phyloP scores from a whole-genome alignment of 306 rosid genomes.

The Prunus mume region DNA sequence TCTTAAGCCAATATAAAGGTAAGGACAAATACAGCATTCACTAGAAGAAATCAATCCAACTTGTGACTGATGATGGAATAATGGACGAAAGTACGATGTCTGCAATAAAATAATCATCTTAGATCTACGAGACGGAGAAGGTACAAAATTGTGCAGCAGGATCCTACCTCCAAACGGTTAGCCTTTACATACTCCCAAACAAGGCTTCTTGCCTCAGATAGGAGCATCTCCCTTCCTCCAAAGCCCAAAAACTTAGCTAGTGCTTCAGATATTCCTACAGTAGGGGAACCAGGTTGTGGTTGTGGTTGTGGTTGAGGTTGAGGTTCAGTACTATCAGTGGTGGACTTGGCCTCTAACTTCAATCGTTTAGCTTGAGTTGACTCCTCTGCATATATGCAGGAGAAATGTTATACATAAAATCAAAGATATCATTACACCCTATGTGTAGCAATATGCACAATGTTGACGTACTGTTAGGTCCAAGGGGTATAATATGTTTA shows the following conservation, averaged over 20 bases:
- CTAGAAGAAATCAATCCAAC: background rate
- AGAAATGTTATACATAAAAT: conserved; percentile 6
- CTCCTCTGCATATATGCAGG: conserved; percentile 41
- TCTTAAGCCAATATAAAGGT: conserved; percentile 1
- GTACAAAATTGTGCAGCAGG: background rate
- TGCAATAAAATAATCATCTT: background rate
- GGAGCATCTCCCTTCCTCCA: conserved; percentile 66
- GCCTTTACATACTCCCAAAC: conserved; percentile 77
- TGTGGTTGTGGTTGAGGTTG: background rate
- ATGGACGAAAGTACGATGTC: background rate
- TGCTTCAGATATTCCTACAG: conserved; percentile 63
- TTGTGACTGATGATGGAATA: background rate
- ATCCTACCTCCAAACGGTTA: conserved; percentile 65
- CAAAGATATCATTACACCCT: background rate
- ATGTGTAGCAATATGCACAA: background rate
- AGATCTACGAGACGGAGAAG: background rate
- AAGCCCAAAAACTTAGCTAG: conserved; percentile 68
- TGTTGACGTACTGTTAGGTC: conserved; percentile 53
- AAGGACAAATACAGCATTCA: background rate
- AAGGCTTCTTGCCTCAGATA: conserved; percentile 59
- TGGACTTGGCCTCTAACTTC: conserved; percentile 51
- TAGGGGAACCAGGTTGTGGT: conserved; percentile 25
- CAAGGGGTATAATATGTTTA: conserved; percentile 75
- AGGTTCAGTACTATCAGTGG: conserved; percentile 38
- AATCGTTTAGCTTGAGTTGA: conserved; percentile 51